Base-by-base conservation (phyloP, 2,329 filamentous ascomycete species). In the Paracamarosporium sp. region DNA sequence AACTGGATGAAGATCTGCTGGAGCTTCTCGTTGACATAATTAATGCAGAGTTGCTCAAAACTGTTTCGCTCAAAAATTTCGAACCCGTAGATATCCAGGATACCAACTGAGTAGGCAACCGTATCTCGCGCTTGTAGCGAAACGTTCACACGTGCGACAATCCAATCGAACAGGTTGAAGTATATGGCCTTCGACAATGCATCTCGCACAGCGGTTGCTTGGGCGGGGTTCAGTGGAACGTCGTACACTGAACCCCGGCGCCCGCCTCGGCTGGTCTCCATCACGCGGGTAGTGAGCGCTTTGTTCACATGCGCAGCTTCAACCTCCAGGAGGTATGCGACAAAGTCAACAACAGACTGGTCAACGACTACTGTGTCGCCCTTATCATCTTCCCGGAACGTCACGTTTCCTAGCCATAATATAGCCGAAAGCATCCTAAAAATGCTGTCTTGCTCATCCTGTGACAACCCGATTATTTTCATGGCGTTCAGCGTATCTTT, bases 1-100 rank as follows among this genome's bases (percentile, higher is more conserved):
- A 99, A 83, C 78, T 99, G 95, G 67, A 99, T 99, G 75, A 99
- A 99, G 70, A 99, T 98, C 74, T 99, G 95, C 79, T 99, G 95
- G 56, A 99, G 86, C 77, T 97, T 99, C 77, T 99, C 95, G 78
- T 99, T 99, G 60, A 96, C 98, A 79, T 99, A 99, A 79, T 99
- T 99, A 84, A 99, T 99, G 81, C 95, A 99, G 5, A 99, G 85
- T 77, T 99, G 95, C 76, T 99, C 95, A 71, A 99, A 99, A 81
- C 94, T 97, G 81, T 99, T 99, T 70, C 92, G 87, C 67, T 99
- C 93, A 69, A 99, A 99, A 66, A 99, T 99, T 75, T 99, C 95
- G 72, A 99, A 99, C 2, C 95, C 95, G 76, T 99, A 99, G 66
- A 99, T 99, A 83, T 99, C 95, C 65, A 99, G 84, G 73, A 99